Base-by-base conservation (phyloP, 768 basidiomycete species). In the Neoboletus subvelutipes region DNA sequence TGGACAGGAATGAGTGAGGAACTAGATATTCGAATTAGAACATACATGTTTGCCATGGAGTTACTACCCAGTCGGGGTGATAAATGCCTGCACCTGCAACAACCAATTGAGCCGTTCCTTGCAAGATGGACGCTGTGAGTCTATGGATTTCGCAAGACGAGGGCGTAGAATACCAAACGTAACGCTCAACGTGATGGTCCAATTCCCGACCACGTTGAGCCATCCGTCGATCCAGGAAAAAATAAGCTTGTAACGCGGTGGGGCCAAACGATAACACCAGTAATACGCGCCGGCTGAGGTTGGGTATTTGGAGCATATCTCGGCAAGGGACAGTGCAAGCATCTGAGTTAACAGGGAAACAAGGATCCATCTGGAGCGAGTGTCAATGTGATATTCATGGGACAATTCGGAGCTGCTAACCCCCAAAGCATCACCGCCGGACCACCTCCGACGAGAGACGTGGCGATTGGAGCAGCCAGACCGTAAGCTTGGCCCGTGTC, bases 201-300 rank as follows among this genome's bases (percentile, higher is more conserved):
- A 88, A 15, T 86, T 83, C 26, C 86, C 86, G 29, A 85, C 84
- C 63, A 86, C 74, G 2, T 82, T 84, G 18, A 87, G 70, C 86
- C 86, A 88, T 7, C 86, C 86, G 54, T 83, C 83, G 46, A 87
- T 81, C 82, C 86, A 88, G 17, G 82, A 83, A 3, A 80, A 69
- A 10, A 85, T 61, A 8, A 85, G 70, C 51, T 80, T 75, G 54
- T 76, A 78, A 48, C 72, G 75, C 0, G 83, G 80, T 4, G 83
- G 77, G 0, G 83, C 80, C 10, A 88, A 73, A 46, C 81, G 78
- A 61, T 82, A 86, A 45, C 82, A 80, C 86, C 86, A 88, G 61
- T 87, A 85, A 60, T 84, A 85, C 1, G 83, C 79, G 17, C 84
- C 84, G 0, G 83, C 83, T 0, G 83, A 82, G 2, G 83, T 85